These are phyloP conservation scores for Gossypium rotundifolium DNA, from an alignment of 345 rosid genomes.

Conservation along the genomic window DNA sequence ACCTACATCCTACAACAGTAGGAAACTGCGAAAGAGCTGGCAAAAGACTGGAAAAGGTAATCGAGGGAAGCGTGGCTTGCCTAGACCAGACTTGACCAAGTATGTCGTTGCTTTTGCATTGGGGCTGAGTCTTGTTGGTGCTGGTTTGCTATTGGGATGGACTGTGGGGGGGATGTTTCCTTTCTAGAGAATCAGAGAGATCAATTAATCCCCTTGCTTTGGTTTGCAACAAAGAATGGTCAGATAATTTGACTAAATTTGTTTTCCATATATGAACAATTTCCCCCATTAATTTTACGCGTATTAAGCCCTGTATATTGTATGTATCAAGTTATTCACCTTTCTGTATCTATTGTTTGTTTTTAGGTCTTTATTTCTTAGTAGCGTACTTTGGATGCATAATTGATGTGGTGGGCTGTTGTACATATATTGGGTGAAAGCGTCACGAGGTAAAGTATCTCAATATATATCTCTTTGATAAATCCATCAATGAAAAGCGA, in stretches of 20 bases:
- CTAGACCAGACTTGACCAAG: conserved; percentile 31
- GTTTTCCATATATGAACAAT: neutral
- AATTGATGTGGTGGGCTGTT: conserved; percentile 14
- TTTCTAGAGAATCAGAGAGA: conserved; percentile 23
- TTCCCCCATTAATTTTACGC: neutral
- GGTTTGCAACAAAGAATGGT: neutral
- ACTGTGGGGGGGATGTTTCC: conserved; percentile 86
- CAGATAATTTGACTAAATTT: neutral
- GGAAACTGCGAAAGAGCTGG: conserved; percentile 28
- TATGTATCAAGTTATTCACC: neutral
- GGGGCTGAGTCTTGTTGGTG: conserved; percentile 86
- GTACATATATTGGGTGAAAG: conserved; percentile 15
- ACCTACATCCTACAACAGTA: conserved; percentile 43
- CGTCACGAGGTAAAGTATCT: neutral
- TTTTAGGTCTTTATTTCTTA: neutral
- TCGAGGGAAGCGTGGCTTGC: conserved; percentile 28
- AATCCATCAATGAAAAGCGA: neutral
- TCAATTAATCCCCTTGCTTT: neutral
- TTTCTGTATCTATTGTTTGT: neutral
- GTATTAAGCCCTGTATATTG: neutral
- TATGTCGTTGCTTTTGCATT: conserved; percentile 59
- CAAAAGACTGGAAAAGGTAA: conserved; percentile 25
- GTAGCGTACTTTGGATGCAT: conserved; percentile 5
- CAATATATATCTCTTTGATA: neutral
- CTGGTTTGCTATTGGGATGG: conserved; percentile 94